phyloP scores from a whole-genome alignment of 345 rosid genomes.

The Limnanthes douglasii region DNA sequence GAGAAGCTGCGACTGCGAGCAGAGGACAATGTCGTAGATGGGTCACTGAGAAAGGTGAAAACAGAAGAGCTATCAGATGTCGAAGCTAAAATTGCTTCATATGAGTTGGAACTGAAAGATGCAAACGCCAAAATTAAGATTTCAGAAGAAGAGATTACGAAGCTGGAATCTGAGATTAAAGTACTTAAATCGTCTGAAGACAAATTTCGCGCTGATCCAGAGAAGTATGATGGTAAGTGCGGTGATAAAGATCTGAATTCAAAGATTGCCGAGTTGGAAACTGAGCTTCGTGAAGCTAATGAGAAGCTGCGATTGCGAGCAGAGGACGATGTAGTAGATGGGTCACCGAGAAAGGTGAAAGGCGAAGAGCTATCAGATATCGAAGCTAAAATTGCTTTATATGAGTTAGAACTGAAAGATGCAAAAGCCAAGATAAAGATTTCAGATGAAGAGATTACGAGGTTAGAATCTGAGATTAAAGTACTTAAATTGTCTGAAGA shows the following conservation, averaged over 20 bases:
- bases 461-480: constrained; percentile 37
- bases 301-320: constrained; percentile 32
- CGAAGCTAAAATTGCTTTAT: constrained; percentile 18
- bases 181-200: too few species aligned
- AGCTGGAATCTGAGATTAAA: too few species aligned
- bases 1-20: constrained; percentile 32
- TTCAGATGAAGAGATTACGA: constrained; percentile 33
- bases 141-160: constrained; percentile 33
- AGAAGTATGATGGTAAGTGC: too few species aligned
- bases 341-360: constrained; percentile 6
- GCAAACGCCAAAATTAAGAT: constrained; percentile 33
- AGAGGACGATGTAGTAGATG: too few species aligned
- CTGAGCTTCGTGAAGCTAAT: constrained; percentile 35
- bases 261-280: constrained; percentile 35
- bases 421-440: constrained; percentile 33
- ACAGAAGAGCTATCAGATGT: constrained; percentile 16
- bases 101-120: constrained; percentile 35
- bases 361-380: constrained; percentile 16
- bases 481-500: constrained; percentile 11
- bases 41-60: constrained; percentile 10
- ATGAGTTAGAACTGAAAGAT: constrained; percentile 35
- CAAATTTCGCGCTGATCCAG: too few species aligned
- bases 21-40: too few species aligned
- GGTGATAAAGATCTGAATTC: constrained; percentile 29
- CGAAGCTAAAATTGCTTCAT: constrained; percentile 18